Conservation (phyloP, 2,329 filamentous ascomycete species). For the Arachnomyces sp. region DNA sequence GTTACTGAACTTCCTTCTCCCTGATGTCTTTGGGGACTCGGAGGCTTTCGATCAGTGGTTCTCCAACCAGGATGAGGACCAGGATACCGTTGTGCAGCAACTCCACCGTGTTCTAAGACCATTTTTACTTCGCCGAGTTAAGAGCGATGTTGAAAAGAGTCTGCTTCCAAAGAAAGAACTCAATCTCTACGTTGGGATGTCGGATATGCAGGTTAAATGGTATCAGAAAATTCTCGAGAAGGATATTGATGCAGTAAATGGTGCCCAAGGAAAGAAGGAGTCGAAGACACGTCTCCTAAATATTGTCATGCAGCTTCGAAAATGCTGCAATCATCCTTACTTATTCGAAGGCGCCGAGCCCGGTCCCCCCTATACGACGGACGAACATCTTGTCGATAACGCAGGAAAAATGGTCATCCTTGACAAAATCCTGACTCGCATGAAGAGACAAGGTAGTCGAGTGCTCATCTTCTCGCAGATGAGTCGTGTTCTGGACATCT, state of each 20-base stretch:
- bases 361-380: constrained; percentile 93
- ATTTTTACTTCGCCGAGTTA: constrained; percentile 91
- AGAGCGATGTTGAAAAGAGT: constrained; percentile 97
- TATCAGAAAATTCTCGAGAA: constrained; percentile 99
- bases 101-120: constrained; percentile 87
- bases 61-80: constrained; percentile 78
- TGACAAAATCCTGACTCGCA: constrained; percentile 77
- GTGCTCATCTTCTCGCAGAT: constrained; percentile 99
- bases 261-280: constrained; percentile 89
- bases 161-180: constrained; percentile 94
- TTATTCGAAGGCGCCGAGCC: constrained; percentile 96
- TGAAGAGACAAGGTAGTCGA: constrained; percentile 79
- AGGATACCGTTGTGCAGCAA: constrained; percentile 93
- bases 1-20: constrained; percentile 91
- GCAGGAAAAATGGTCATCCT: constrained; percentile 96
- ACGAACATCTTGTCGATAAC: constrained; percentile 90
- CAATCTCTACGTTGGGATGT: constrained; percentile 96
- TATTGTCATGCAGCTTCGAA: constrained; percentile 98
- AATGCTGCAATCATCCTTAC: constrained; percentile 98
- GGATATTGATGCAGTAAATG: constrained; percentile 97
- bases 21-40: constrained; percentile 93
- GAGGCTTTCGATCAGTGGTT: constrained; percentile 99
- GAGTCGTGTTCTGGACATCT: constrained; percentile 91
- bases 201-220: constrained; percentile 98
- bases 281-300: constrained; percentile 95